Evolutionary conservation across 305 asterid species (phyloP), one percentile per base, ranked within the genome.

Genomic region (Fraxinus velutina): DNA sequence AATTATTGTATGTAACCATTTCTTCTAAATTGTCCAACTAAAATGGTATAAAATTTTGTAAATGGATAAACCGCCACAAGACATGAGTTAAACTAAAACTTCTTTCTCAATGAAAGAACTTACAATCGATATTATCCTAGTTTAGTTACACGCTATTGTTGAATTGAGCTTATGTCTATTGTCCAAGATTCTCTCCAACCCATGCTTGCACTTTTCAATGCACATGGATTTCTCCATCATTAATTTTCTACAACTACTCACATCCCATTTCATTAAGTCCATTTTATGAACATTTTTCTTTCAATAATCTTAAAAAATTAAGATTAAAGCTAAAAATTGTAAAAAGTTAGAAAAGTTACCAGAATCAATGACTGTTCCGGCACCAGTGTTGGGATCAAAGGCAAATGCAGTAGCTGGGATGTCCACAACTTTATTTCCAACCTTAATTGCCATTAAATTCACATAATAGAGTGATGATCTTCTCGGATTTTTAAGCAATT

Each of bases 401-500:
- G 95, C 90, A 52, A 94, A 85, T 15, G 98, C 95, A 24, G 81
- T 17, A 0, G 93, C 86, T 27, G 97, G 92, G 62, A 92, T 89
- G 37, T 62, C 72, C 2, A 93, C 93, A 27, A 78, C 84, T 64
- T 84, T 84, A 33, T 81, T 76, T n/a, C 93, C 97, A 77, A 94
- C 97, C 85, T 36, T 88, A 29, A 94, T 91, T 0, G 86, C 97
- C 80, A 90, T n/a, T 52, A 94, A 91, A 77, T 86, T 91, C 5
- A 93, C 97, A 77, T 93, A 94, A 79, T 94, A 93, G 66, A 93
- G 88, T 0, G 98, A 93, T 21, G 97, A 87, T 83, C 98, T 89
- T 73, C 95, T 87, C 0, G 95, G 94, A 47, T 92, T 94, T 47
- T 81, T 93, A 1, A 94, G 87, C 84, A 94, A 74, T 17, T 13